Evolutionary conservation across 2,329 filamentous ascomycete species (phyloP).

Genomic region (Xylariaceae sp.): DNA sequence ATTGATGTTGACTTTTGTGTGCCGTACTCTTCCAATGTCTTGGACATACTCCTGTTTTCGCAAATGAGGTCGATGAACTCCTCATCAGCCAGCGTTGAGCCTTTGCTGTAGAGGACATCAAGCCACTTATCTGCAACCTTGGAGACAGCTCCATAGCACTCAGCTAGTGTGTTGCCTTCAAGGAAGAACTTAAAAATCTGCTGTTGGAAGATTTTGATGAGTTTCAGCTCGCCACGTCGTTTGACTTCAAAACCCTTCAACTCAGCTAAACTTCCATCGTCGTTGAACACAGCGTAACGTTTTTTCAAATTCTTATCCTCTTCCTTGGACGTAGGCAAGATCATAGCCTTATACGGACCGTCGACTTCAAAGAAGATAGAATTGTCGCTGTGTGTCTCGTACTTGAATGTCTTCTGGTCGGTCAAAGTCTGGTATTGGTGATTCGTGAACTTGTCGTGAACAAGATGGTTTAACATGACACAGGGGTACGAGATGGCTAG

Average conservation of each 20-base stretch:
- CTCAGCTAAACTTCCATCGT: constrained; percentile 91
- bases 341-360: constrained; percentile 95
- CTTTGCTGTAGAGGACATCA: constrained; percentile 86
- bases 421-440: constrained; percentile 91
- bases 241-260: constrained; percentile 98
- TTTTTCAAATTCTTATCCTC: constrained; percentile 99
- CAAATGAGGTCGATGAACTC: constrained; percentile 99
- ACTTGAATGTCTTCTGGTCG: constrained; percentile 76
- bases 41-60: constrained; percentile 97
- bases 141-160: constrained; percentile 88
- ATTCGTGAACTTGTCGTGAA: constrained; percentile 93
- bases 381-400: constrained; percentile 97
- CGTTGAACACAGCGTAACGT: constrained; percentile 97
- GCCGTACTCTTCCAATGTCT: constrained; percentile 95
- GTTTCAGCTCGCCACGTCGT: constrained; percentile 92
- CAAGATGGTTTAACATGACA: constrained; percentile 97
- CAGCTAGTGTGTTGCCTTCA: constrained; percentile 78
- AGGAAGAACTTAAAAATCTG: constrained; percentile 99
- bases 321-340: constrained; percentile 94
- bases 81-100: constrained; percentile 86
- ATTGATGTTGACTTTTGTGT: constrained; percentile 98
- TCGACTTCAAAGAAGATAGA: constrained; percentile 99
- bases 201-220: constrained; percentile 99
- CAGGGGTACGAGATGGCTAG: constrained; percentile 95
- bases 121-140: constrained; percentile 96